Percentiles rank a stretch among this genome's conserved stretches.
These are phyloP conservation scores for Dendrothele bispora DNA, from an alignment of 768 basidiomycete species.

Conservation along the genomic window DNA sequence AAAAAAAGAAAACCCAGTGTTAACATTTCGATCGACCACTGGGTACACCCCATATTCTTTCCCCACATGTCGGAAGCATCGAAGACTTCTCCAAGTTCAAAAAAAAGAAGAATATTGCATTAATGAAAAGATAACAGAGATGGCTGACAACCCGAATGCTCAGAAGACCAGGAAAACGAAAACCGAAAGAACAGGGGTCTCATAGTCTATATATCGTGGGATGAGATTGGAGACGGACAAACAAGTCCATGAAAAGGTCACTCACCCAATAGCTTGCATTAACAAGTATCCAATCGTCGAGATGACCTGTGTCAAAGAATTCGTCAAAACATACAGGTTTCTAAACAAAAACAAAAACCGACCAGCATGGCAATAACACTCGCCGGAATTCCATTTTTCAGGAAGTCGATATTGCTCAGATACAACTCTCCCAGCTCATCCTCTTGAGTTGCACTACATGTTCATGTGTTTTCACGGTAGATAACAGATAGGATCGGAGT, in stretches of 20 bases:
- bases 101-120: no score
- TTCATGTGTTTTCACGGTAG: slow-evolving; percentile 1
- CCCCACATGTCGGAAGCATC: no score
- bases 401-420: slow-evolving; percentile 81
- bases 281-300: slow-evolving; percentile 82
- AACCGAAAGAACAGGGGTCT: no score
- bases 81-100: no score
- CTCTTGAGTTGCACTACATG: slow-evolving; percentile 80
- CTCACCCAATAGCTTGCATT: slow-evolving; percentile 72
- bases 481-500: background rate
- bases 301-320: slow-evolving; percentile 55
- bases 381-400: slow-evolving; percentile 94
- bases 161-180: no score
- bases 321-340: background rate
- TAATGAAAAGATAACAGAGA: no score
- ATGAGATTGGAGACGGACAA: no score
- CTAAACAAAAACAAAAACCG: slow-evolving; percentile 19
- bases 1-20: no score
- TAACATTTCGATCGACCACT: no score
- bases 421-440: slow-evolving; percentile 92
- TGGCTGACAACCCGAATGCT: no score
- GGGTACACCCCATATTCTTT: no score
- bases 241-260: slow-evolving; percentile 15
- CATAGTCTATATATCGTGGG: no score
- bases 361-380: slow-evolving; percentile 86